These are phyloP conservation scores for Phytophthora ramorum DNA, from an alignment of 352 stramenopile genomes.

Conservation along the genomic window DNA sequence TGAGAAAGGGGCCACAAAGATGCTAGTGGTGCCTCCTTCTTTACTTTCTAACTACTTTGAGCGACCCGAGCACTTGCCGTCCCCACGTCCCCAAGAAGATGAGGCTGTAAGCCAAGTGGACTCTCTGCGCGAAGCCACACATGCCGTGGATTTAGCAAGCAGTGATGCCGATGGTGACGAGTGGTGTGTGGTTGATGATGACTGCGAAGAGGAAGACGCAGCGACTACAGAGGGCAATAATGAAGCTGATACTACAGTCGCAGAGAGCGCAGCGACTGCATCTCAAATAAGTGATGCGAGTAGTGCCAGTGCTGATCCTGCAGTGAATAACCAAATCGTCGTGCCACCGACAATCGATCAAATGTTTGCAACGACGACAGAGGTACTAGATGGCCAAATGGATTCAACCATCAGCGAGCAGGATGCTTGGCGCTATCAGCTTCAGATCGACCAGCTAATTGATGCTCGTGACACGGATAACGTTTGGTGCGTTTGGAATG, in stretches of 20 bases:
- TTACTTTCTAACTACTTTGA: constrained; percentile 31
- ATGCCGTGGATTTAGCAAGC: constrained; percentile 14
- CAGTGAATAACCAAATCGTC: neutral
- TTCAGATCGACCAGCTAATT: constrained; percentile 62
- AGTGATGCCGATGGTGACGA: constrained; percentile 31
- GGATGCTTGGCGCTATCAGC: constrained; percentile 63
- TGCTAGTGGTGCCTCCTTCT: constrained; percentile 4
- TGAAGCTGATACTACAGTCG: neutral
- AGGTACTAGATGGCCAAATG: constrained; percentile 9
- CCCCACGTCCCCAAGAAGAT: neutral
- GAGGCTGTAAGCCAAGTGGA: constrained; percentile 11
- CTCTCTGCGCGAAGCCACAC: constrained; percentile 8
- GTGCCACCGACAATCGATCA: constrained; percentile 2
- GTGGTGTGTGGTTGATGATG: constrained; percentile 35
- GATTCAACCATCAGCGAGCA: constrained; percentile 20
- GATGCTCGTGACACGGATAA: constrained; percentile 75
- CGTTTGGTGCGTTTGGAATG: constrained; percentile 51
- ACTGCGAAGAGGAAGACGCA: neutral
- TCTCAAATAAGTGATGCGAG: constrained; percentile 8
- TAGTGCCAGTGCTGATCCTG: neutral
- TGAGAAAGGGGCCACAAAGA: constrained; percentile 3
- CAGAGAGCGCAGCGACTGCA: constrained; percentile 2
- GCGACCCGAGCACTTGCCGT: constrained; percentile 6
- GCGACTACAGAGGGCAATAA: neutral
- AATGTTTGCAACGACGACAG: constrained; percentile 10